Evolutionary conservation across 2,329 filamentous ascomycete species (phyloP), one percentile per base, ranked within the genome.

Genomic region (Claviceps cyperi): DNA sequence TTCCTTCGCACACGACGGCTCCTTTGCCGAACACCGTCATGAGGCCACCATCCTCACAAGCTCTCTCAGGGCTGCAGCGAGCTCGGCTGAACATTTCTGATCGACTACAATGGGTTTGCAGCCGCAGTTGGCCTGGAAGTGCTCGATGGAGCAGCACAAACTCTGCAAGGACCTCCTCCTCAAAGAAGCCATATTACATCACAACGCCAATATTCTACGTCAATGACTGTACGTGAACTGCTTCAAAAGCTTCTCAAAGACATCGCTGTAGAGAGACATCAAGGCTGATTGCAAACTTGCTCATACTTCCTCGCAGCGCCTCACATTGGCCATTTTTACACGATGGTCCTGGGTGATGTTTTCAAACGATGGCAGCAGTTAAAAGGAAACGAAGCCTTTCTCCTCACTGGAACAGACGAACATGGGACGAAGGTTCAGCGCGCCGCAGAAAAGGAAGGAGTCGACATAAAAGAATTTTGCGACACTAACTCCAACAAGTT

Each of bases 161-260:
- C 44, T 50, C 52, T 43, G 21, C 47, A 47, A 41, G 48, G 43
- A 41, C 21, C 46, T 46, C 49, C 41, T 44, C 37, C 46, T 46
- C 50, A 35, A 57, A 61, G 53, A 97, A 97, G 70, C 89, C 91
- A 8, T 96, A 84, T 71, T 98, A 97, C 72, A 75, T 95, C 60
- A 97, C 92, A 5, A 94, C 89, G 8, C 92, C 92, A 2, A 98
- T 98, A 52, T 98, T 97, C 72, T 98, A 98, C 67, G 92, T 98
- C 70, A 98, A 98, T 77, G 87, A 90, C 50, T 81, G 87, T 90
- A 70, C 58, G 22, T 3, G 24, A 11, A 43, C 21, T 28, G n/a
- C 2, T 3, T 8, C 32, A 7, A 35, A 35, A 9, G 6, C 28
- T 11, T 11, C 9, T 32, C 1, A 11, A 32, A 32, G 9, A 32